Evolutionary conservation across 257 asterid species (phyloP).

Genomic region (Solanum ahanhuiri): DNA sequence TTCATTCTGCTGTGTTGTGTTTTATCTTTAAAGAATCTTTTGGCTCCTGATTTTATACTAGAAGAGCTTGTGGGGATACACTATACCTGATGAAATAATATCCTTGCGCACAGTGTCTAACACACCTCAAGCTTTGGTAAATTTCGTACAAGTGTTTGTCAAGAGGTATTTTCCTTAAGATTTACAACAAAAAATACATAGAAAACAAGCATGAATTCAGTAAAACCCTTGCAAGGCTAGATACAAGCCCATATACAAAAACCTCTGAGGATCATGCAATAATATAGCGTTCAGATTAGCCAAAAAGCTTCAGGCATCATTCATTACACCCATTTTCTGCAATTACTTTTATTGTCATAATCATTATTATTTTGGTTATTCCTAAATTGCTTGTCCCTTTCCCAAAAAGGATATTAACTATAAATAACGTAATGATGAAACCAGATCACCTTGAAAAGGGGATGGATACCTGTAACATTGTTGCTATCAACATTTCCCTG

Average conservation of each 20-base stretch:
- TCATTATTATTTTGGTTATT: background rate
- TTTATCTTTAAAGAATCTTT: background rate
- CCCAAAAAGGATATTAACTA: background rate
- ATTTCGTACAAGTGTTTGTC: background rate
- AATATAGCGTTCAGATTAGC: background rate
- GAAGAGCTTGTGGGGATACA: background rate
- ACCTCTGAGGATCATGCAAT: background rate
- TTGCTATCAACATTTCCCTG: constrained; percentile 11
- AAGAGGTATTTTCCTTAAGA: background rate
- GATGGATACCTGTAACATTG: constrained; percentile 10
- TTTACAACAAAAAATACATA: background rate
- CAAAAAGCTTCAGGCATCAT: background rate
- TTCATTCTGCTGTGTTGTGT: background rate
- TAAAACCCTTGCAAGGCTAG: background rate
- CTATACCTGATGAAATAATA: background rate
- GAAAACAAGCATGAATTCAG: background rate
- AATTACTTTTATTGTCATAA: background rate
- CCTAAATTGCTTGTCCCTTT: background rate
- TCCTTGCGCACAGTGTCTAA: background rate
- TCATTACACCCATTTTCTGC: background rate
- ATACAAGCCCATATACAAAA: background rate
- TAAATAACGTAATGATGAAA: background rate
- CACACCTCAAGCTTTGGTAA: background rate
- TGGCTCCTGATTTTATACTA: background rate
- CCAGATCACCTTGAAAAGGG: background rate